phyloP scores from a whole-genome alignment of 2,329 filamentous ascomycete genomes.

The Fusarium pininemorale region DNA sequence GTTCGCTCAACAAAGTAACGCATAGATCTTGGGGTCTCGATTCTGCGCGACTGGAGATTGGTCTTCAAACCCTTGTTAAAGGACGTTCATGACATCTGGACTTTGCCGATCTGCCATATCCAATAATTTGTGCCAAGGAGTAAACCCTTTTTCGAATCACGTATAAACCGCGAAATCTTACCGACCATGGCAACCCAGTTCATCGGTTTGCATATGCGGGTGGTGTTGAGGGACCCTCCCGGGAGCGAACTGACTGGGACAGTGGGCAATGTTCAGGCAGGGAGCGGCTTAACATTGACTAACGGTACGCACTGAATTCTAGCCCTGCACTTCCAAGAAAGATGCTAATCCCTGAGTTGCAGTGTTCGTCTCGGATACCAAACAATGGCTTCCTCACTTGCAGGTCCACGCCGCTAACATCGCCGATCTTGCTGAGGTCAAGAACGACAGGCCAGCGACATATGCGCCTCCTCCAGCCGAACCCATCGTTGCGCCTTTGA shows the following conservation, averaged over 20 bases:
- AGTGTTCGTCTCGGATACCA: slow-evolving; percentile 55
- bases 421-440: slow-evolving; percentile 55
- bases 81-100: slow-evolving; percentile 37
- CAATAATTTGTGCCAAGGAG: slow-evolving; percentile 17
- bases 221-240: slow-evolving; percentile 74
- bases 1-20: neutral
- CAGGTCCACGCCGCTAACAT: slow-evolving; percentile 60
- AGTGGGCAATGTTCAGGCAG: slow-evolving; percentile 73
- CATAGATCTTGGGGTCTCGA: neutral
- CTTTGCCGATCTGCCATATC: slow-evolving; percentile 20
- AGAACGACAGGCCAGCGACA: slow-evolving; percentile 43
- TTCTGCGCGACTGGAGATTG: slow-evolving; percentile 4
- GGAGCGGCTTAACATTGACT: slow-evolving; percentile 73
- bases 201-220: slow-evolving; percentile 78
- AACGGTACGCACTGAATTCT: slow-evolving; percentile 67
- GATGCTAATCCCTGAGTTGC: slow-evolving; percentile 7
- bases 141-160: neutral
- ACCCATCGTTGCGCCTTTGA: slow-evolving; percentile 38
- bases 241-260: slow-evolving; percentile 73
- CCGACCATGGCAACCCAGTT: slow-evolving; percentile 67
- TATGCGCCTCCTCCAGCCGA: slow-evolving; percentile 40
- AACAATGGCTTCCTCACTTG: slow-evolving; percentile 53
- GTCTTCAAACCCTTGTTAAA: neutral
- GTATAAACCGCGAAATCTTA: neutral
- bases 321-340: neutral